Evolutionary conservation across 495 filamentous ascomycete genomes (phyloP).

Genomic region (Acidomyces sp.): DNA sequence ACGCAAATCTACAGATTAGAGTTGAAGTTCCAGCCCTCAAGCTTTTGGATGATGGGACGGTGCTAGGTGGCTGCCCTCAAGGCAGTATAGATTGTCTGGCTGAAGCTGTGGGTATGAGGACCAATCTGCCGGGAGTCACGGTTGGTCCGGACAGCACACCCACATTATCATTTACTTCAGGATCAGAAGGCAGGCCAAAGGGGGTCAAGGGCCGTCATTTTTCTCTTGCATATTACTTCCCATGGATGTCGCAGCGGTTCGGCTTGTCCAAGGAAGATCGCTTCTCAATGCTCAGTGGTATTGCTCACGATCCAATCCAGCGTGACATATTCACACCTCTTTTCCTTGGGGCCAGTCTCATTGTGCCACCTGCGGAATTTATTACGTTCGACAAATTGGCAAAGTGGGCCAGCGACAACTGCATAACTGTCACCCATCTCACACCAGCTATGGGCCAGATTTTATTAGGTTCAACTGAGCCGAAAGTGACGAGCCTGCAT

Average conservation of each 20-base stretch:
- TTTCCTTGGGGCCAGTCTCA: constrained; percentile 68
- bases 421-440: constrained; percentile 74
- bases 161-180: constrained; percentile 74
- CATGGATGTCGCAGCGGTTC: constrained; percentile 85
- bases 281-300: constrained; percentile 77
- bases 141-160: constrained; percentile 86
- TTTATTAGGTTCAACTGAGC: constrained; percentile 60
- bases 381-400: constrained; percentile 82
- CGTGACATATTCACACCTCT: constrained; percentile 89
- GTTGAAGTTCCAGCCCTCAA: constrained; percentile 66
- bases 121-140: constrained; percentile 51
- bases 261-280: constrained; percentile 56
- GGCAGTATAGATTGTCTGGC: constrained; percentile 54
- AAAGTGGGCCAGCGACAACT: constrained; percentile 76
- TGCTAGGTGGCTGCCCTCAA: constrained; percentile 52
- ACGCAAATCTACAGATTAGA: constrained; percentile 56
- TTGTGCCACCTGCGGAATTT: constrained; percentile 71
- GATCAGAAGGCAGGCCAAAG: constrained; percentile 73
- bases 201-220: constrained; percentile 85
- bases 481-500: constrained; percentile 40
- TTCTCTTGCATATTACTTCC: constrained; percentile 72
- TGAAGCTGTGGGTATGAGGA: constrained; percentile 38
- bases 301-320: constrained; percentile 81
- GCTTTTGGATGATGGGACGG: constrained; percentile 58
- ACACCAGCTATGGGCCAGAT: constrained; percentile 97